Base-by-base conservation (phyloP, 169 alveolate species). In the Plasmodium yoelii region DNA sequence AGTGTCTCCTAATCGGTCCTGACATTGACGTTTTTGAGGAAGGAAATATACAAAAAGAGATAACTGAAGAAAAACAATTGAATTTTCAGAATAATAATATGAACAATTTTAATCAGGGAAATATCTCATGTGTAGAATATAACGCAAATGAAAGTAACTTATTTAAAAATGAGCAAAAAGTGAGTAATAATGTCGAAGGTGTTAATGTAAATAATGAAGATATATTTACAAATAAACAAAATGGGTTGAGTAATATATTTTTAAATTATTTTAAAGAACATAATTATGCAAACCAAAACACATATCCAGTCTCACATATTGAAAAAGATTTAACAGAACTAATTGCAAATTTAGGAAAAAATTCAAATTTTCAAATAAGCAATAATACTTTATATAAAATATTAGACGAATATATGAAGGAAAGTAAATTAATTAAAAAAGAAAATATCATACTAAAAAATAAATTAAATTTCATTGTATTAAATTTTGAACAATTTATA, bases 381-480 rank as follows among this genome's bases (percentile, higher is more conserved):
- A 67, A 70, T 82, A 46, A 56, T 6, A 28, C 67, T 28, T 34
- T 82, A 47, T 57, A 42, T 18, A 42, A 65, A 55, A 28, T 82
- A 44, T 47, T 44, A 19, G n/a, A 42, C n/a, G 73, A 65, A 10
- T 71, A 82, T 47, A 15, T 82, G 44, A 67, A 60, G 56, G 65
- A 71, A 28, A 42, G 18, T 22, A 6, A 18, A 47, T 47, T 70
- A 70, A 49, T 86, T 24, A 86, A 63, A 73, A 69, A 86, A 44
- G 91, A 86, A 47, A 86, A 86, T 55, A 19, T n/a, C 9, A 18
- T 86, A 47, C 55, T 86, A 34, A 86, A 72, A 65, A 86, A 86
- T 10, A 86, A 86, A 63, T 65, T 86, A 86, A 86, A 86, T 70
- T 86, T 69, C 34, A 86, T 86, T 53, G 34, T 69, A 3, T 53